Percentiles rank a stretch among this genome's conserved stretches.
These are phyloP conservation scores for Oryza meridionalis DNA, from an alignment of 176 grass and related monocot genomes.

Conservation along the genomic window DNA sequence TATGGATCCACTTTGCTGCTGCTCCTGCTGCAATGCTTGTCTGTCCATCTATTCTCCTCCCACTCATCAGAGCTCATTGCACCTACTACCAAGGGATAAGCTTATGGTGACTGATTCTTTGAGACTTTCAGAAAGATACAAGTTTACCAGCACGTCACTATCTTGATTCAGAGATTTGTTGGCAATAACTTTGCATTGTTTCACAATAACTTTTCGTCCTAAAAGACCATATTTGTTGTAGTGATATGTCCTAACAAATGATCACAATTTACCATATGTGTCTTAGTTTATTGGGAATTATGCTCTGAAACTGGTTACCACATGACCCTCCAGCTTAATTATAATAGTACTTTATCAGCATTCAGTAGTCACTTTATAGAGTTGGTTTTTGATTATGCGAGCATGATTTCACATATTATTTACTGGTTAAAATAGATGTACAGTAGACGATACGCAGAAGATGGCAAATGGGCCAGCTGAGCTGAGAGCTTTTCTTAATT, in stretches of 20 bases:
- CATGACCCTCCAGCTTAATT: neutral
- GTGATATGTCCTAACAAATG: neutral
- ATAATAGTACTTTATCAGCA: neutral
- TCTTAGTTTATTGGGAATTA: neutral
- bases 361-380: neutral
- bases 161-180: neutral
- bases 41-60: constrained; percentile 6
- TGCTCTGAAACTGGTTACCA: neutral
- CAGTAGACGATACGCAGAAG: neutral
- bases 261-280: neutral
- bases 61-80: neutral
- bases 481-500: constrained; percentile 46
- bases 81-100: constrained; percentile 26
- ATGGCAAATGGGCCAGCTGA: constrained; percentile 39
- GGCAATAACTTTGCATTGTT: neutral
- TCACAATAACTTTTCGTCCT: neutral
- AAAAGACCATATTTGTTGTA: neutral
- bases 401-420: neutral
- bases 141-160: neutral
- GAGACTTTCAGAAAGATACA: neutral
- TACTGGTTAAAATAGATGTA: neutral
- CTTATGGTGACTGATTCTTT: neutral
- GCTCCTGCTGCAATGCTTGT: neutral
- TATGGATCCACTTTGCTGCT: constrained; percentile 48
- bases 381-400: neutral